phyloP scores from a whole-genome alignment of 2,329 filamentous ascomycete species.

The Lachnellula subtilissima region DNA sequence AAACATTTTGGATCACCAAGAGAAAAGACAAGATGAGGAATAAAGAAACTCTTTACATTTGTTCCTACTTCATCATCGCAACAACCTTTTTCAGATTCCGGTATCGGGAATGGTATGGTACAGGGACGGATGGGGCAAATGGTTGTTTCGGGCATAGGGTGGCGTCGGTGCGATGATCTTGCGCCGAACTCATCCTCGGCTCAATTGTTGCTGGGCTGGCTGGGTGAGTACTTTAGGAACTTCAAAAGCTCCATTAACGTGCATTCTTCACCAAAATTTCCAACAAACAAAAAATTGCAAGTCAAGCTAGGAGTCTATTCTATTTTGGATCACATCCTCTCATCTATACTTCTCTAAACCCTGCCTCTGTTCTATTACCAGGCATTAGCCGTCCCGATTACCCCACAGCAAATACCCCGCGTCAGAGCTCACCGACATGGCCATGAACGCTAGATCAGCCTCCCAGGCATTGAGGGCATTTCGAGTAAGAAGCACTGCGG shows the following conservation, averaged over 20 bases:
- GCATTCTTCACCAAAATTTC: not conserved
- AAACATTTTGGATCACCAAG: slow-evolving; percentile 22
- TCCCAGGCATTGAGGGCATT: slow-evolving; percentile 59
- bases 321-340: not conserved
- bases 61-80: not conserved
- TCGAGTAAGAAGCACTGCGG: slow-evolving; percentile 46
- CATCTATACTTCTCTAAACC: not conserved
- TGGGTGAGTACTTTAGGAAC: not conserved
- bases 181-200: not conserved
- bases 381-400: slow-evolving; percentile 1
- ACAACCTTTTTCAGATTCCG: not conserved
- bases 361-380: not conserved
- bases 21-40: not conserved
- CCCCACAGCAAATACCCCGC: slow-evolving; percentile 25
- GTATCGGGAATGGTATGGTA: not conserved
- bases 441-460: slow-evolving; percentile 58
- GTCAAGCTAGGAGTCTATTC: not conserved
- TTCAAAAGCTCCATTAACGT: not conserved
- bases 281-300: not conserved
- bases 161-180: not conserved
- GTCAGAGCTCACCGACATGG: slow-evolving; percentile 44
- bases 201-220: not conserved
- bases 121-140: not conserved
- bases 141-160: not conserved
- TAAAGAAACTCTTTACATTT: not conserved